A percentile compares a stretch with the other conserved stretches of the same genome.
Conservation (phyloP, 805 yeast species). For the Candida morakotiae region DNA sequence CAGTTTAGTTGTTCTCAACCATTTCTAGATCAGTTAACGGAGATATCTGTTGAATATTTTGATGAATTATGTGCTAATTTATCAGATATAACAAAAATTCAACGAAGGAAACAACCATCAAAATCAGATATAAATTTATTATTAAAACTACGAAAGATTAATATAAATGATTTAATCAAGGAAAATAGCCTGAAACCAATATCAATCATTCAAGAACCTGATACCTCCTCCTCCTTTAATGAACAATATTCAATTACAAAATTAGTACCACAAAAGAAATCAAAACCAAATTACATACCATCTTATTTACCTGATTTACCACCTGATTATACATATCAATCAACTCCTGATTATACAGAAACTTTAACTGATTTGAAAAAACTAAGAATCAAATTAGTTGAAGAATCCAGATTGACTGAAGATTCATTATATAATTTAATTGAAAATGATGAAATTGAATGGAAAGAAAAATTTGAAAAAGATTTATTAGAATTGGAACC, state of each 20-base stretch:
- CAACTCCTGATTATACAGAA: constrained; percentile 65
- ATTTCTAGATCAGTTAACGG: constrained; percentile 25
- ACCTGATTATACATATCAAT: constrained; percentile 86
- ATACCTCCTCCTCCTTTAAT: constrained; percentile 47
- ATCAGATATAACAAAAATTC: constrained; percentile 51
- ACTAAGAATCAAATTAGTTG: constrained; percentile 67
- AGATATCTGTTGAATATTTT: constrained; percentile 27
- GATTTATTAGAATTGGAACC: constrained; percentile 16
- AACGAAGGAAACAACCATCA: constrained; percentile 55
- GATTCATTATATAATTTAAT: constrained; percentile 63
- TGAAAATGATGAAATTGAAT: constrained; percentile 31
- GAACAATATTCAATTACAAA: constrained; percentile 48
- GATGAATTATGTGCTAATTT: constrained; percentile 36
- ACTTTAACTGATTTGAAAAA: constrained; percentile 65
- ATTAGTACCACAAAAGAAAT: constrained; percentile 49
- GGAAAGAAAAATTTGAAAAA: constrained; percentile 24
- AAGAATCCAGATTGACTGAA: constrained; percentile 80
- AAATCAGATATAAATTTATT: constrained; percentile 47
- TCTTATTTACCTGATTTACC: constrained; percentile 84
- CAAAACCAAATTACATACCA: constrained; percentile 51
- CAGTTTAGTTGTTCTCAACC: constrained; percentile 21
- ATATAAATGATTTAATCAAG: constrained; percentile 15
- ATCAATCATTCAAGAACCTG: constrained; percentile 5
- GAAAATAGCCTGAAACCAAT: constrained; percentile 9
- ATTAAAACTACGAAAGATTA: constrained; percentile 38